Percentiles rank a stretch among this genome's conserved stretches.
Evolutionary conservation across 164 flowering plant species (phyloP).

Genomic region (Paratinospora sagittata): DNA sequence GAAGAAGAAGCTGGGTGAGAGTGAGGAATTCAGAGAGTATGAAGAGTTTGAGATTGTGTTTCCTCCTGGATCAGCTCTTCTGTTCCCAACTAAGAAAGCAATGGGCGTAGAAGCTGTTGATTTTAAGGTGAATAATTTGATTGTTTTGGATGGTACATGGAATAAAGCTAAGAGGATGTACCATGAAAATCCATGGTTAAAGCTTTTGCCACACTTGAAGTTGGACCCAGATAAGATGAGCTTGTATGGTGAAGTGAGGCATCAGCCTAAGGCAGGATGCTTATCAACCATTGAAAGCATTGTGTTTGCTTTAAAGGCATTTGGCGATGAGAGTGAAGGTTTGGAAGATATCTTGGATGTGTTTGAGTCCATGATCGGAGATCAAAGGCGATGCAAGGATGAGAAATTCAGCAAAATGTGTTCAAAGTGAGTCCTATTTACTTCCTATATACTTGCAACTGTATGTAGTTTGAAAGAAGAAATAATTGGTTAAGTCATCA

Average conservation of each 20-base stretch:
- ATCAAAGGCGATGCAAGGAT: conserved; percentile 69
- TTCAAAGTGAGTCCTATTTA: background rate
- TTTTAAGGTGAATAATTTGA: conserved; percentile 66
- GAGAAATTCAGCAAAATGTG: conserved; percentile 43
- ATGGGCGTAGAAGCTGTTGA: conserved; percentile 30
- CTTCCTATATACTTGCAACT: background rate
- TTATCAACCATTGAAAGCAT: conserved; percentile 90
- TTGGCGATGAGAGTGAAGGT: conserved; percentile 50
- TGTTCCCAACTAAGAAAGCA: conserved; percentile 57
- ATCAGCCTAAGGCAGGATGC: conserved; percentile 65
- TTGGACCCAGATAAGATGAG: conserved; percentile 51
- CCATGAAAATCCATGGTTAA: conserved; percentile 85
- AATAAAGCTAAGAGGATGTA: conserved; percentile 74
- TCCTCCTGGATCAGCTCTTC: conserved; percentile 64
- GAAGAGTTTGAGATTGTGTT: conserved; percentile 54
- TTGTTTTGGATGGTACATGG: conserved; percentile 96
- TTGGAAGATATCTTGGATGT: conserved; percentile 63
- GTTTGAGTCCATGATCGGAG: conserved; percentile 76
- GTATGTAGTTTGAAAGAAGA: too few relatives aligned
- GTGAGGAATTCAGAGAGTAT: conserved; percentile 28
- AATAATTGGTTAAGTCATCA: too few relatives aligned
- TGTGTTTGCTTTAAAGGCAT: conserved; percentile 57
- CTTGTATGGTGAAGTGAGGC: conserved; percentile 72
- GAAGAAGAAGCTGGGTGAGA: conserved; percentile 18
- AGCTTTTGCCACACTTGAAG: conserved; percentile 71